phyloP scores from a whole-genome alignment of 257 asterid genomes.

The Knoxia roxburghii region DNA sequence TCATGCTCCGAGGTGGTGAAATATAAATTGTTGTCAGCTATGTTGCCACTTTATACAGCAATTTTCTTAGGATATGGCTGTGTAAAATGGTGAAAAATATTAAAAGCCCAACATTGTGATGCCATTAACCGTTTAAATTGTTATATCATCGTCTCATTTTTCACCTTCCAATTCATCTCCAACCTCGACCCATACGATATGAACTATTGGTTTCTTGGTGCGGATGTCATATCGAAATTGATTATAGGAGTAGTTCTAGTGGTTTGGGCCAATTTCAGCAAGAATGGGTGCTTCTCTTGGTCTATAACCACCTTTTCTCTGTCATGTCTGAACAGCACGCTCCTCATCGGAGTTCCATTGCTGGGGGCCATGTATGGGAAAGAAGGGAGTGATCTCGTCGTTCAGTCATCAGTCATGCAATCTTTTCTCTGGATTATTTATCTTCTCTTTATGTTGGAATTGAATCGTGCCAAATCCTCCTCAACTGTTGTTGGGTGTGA shows the following conservation, averaged over 20 bases:
- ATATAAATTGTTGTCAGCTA: constrained; percentile 50
- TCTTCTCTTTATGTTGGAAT: constrained; percentile 42
- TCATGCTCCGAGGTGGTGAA: constrained; percentile 45
- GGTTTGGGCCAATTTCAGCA: constrained; percentile 43
- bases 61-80: constrained; percentile 58
- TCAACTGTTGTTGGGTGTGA: not conserved
- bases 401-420: constrained; percentile 66
- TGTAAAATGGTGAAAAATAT: constrained; percentile 60
- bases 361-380: constrained; percentile 63
- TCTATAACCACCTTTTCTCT: constrained; percentile 52
- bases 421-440: constrained; percentile 52
- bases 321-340: constrained; percentile 47
- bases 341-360: constrained; percentile 69
- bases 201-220: constrained; percentile 53
- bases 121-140: constrained; percentile 66
- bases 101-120: constrained; percentile 62
- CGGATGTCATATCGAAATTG: constrained; percentile 53
- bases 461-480: constrained; percentile 25
- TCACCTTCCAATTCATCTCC: constrained; percentile 55
- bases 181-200: constrained; percentile 54
- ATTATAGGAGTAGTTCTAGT: constrained; percentile 26
- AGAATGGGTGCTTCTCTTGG: constrained; percentile 42
- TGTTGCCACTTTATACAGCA: constrained; percentile 55
- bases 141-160: constrained; percentile 65
- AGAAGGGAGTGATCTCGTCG: constrained; percentile 46